Percentiles rank a stretch among this genome's conserved stretches.
Evolutionary conservation across 352 stramenopile genomes (phyloP).

Genomic region (Aphanomyces invadans): DNA sequence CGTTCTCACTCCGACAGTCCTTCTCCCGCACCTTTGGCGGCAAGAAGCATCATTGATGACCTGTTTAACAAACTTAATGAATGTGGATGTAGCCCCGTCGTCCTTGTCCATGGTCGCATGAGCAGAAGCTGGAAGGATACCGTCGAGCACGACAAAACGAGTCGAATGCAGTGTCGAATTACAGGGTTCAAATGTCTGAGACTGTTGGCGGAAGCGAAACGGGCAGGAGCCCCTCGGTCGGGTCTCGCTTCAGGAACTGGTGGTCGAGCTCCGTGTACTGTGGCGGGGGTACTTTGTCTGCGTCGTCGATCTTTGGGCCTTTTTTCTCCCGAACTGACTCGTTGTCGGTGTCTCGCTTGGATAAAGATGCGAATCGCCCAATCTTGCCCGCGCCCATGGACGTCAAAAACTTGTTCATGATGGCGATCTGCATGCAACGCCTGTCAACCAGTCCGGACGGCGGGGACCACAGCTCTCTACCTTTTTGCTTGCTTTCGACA

Average conservation of each 20-base stretch:
- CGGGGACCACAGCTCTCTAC: too few species aligned
- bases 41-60: background rate
- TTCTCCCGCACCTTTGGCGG: background rate
- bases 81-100: too few species aligned
- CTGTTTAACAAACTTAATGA: too few species aligned
- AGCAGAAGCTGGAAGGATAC: too few species aligned
- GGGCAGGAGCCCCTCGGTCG: background rate
- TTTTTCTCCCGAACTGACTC: background rate
- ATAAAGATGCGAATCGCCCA: background rate
- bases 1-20: constrained; percentile 11
- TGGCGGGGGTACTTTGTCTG: background rate
- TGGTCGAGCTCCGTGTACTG: background rate
- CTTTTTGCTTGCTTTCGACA: background rate
- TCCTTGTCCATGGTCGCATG: too few species aligned
- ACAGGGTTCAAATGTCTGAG: too few species aligned
- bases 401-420: constrained; percentile 15
- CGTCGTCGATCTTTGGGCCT: too few species aligned
- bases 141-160: too few species aligned
- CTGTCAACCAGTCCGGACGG: too few species aligned
- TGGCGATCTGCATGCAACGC: background rate
- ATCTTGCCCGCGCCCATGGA: background rate
- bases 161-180: too few species aligned
- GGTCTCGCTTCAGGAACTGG: constrained; percentile 1
- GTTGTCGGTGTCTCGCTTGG: background rate
- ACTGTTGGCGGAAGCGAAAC: too few species aligned